A percentile compares a stretch with the other conserved stretches of the same genome.
phyloP scores from a whole-genome alignment of 306 rosid genomes.

The Cicer pinnatifidum region DNA sequence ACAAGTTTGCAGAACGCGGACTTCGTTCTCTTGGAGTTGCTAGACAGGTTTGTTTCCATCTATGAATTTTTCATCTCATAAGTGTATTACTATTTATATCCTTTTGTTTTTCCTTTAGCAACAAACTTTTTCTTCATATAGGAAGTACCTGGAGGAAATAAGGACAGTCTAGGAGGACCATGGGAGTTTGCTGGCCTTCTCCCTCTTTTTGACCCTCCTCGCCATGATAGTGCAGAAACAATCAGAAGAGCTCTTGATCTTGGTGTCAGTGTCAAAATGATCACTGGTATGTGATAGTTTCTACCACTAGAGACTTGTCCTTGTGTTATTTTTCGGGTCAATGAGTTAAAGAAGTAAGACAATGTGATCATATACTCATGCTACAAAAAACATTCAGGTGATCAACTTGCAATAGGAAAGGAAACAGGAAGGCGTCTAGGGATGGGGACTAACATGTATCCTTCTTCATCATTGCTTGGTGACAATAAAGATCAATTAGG shows the following conservation, averaged over 20 bases:
- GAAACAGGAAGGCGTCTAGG: constrained; percentile 85
- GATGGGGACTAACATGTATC: constrained; percentile 85
- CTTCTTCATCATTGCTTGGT: constrained; percentile 76
- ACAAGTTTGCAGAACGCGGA: constrained; percentile 79
- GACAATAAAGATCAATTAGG: constrained; percentile 53
- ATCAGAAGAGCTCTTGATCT: constrained; percentile 80
- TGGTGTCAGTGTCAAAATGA: constrained; percentile 81
- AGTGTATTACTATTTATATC: not conserved
- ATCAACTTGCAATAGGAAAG: constrained; percentile 78
- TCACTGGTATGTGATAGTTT: constrained; percentile 58
- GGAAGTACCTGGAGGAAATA: constrained; percentile 72
- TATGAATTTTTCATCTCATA: not conserved
- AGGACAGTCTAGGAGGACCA: constrained; percentile 72
- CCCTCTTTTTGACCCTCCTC: constrained; percentile 81
- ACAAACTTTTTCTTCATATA: constrained; percentile 24
- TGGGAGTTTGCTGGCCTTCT: constrained; percentile 85
- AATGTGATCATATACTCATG: constrained; percentile 19
- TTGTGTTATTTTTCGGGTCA: not conserved
- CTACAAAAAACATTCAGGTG: constrained; percentile 52
- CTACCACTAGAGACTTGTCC: no score
- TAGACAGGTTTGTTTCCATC: constrained; percentile 51
- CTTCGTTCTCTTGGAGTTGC: constrained; percentile 73
- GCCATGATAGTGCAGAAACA: constrained; percentile 83
- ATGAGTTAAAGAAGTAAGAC: constrained; percentile 8
- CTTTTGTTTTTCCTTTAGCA: constrained; percentile 21